Percentiles rank a stretch among this genome's conserved stretches.
Evolutionary conservation across 495 filamentous ascomycete species (phyloP).

Genomic region (Aspergillus bridgeri): DNA sequence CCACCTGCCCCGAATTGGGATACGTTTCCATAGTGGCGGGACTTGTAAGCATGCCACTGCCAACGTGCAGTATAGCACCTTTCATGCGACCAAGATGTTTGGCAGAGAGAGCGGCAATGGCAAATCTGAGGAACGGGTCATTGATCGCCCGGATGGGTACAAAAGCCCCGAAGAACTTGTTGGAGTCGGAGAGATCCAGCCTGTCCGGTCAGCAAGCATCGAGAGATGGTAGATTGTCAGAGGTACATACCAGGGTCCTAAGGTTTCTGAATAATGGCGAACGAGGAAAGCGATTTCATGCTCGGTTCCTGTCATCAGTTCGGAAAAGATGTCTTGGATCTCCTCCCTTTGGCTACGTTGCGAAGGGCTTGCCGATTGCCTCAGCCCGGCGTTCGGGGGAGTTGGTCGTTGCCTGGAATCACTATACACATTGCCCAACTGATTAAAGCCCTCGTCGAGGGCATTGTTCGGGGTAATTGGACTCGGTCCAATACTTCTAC

Average conservation of each 20-base stretch:
- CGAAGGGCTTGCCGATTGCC: constrained; percentile 20
- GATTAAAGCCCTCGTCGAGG: not conserved
- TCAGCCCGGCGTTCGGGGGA: constrained; percentile 9
- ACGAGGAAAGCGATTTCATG: constrained; percentile 41
- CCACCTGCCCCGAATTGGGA: constrained; percentile 33
- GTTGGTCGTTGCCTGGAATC: constrained; percentile 2
- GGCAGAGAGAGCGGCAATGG: constrained; percentile 38
- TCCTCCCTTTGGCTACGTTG: constrained; percentile 34
- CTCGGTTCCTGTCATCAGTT: constrained; percentile 39
- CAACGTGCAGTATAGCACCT: constrained; percentile 22
- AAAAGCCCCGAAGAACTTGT: constrained; percentile 37
- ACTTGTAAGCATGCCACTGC: constrained; percentile 29
- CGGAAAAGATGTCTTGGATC: constrained; percentile 40
- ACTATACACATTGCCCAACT: constrained; percentile 2
- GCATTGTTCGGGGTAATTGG: constrained; percentile 15
- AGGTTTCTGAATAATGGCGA: constrained; percentile 33
- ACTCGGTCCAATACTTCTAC: constrained; percentile 12
- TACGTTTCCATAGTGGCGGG: constrained; percentile 38
- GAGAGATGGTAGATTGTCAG: too few relatives aligned
- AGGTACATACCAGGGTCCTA: constrained; percentile 38
- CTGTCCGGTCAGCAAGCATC: constrained; percentile 20
- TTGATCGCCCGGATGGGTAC: constrained; percentile 39
- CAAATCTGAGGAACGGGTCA: constrained; percentile 29
- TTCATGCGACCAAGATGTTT: constrained; percentile 42
- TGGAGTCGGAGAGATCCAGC: constrained; percentile 39